Evolutionary conservation across 352 stramenopile species (phyloP).

Genomic region (Globisporangium paddicum): DNA sequence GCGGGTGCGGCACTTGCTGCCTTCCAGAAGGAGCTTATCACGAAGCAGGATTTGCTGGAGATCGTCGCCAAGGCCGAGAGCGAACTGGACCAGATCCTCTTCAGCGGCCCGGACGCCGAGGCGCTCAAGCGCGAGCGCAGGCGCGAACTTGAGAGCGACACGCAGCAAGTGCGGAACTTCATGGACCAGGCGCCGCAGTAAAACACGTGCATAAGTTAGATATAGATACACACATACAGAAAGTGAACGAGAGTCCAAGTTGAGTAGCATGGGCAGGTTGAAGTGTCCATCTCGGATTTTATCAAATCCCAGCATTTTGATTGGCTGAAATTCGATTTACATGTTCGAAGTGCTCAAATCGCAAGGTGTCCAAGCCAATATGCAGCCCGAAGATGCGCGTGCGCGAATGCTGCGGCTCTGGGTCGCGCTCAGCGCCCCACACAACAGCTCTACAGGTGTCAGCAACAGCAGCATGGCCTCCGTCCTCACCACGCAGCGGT

Average conservation of each 20-base stretch:
- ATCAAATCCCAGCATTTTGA: too few species aligned
- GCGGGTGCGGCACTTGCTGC: constrained; percentile 48
- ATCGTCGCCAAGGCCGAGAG: constrained; percentile 34
- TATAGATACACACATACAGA: constrained; percentile 3
- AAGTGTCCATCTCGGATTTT: neutral
- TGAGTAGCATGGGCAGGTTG: too few species aligned
- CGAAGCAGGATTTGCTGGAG: constrained; percentile 37
- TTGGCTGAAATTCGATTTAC: neutral
- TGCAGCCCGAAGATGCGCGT: constrained; percentile 39
- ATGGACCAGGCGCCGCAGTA: neutral
- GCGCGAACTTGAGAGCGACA: constrained; percentile 38
- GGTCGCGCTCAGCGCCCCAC: constrained; percentile 18
- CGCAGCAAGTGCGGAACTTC: constrained; percentile 22
- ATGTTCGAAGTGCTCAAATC: too few species aligned
- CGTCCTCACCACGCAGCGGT: constrained; percentile 56
- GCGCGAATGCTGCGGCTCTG: constrained; percentile 60
- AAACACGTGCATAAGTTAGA: too few species aligned
- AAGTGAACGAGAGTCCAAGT: too few species aligned
- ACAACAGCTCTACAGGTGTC: neutral
- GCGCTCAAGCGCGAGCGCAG: constrained; percentile 30
- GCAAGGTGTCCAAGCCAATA: too few species aligned
- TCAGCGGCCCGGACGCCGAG: constrained; percentile 35
- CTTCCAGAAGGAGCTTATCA: constrained; percentile 58
- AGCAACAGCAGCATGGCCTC: constrained; percentile 17
- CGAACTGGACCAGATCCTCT: constrained; percentile 45